phyloP scores from a whole-genome alignment of 2,329 filamentous ascomycete species.

The Cladorrhinum sp. region DNA sequence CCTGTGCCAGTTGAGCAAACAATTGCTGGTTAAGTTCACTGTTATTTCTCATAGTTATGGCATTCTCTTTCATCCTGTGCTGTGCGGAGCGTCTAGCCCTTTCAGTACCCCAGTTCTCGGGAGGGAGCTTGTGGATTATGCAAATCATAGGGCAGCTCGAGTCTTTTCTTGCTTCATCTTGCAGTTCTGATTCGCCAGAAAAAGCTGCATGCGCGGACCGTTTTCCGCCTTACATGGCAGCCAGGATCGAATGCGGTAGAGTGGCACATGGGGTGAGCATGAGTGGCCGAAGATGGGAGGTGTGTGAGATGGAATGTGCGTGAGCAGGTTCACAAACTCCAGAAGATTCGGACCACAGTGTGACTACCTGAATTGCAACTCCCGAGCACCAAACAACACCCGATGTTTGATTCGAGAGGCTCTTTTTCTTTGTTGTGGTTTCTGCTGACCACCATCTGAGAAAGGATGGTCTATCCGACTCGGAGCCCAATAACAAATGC shows the following conservation, averaged over 20 bases:
- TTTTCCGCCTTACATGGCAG: constrained; percentile 36
- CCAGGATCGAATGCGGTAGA: constrained; percentile 25
- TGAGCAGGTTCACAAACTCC: not conserved
- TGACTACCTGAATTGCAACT: constrained; percentile 12
- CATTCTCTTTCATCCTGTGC: too few relatives aligned
- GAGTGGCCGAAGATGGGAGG: constrained; percentile 19
- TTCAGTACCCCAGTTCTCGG: constrained; percentile 18
- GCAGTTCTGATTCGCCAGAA: constrained; percentile 28
- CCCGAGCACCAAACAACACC: not conserved
- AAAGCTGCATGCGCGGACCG: constrained; percentile 37
- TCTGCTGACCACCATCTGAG: constrained; percentile 8
- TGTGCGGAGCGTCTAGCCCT: constrained; percentile 11
- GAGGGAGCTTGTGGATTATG: constrained; percentile 25
- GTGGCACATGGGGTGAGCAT: constrained; percentile 1
- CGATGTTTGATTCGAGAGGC: not conserved
- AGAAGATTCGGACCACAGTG: constrained; percentile 12
- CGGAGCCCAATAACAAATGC: constrained; percentile 10
- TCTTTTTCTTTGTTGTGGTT: not conserved
- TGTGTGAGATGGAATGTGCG: constrained; percentile 8
- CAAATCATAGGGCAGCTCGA: constrained; percentile 29
- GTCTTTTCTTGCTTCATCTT: constrained; percentile 19
- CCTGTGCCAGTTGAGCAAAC: not conserved
- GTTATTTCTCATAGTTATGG: not conserved
- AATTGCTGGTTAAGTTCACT: not conserved
- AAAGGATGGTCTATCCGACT: not conserved